Base-by-base conservation (phyloP, 495 filamentous ascomycete genomes). In the Letharia columbiana region DNA sequence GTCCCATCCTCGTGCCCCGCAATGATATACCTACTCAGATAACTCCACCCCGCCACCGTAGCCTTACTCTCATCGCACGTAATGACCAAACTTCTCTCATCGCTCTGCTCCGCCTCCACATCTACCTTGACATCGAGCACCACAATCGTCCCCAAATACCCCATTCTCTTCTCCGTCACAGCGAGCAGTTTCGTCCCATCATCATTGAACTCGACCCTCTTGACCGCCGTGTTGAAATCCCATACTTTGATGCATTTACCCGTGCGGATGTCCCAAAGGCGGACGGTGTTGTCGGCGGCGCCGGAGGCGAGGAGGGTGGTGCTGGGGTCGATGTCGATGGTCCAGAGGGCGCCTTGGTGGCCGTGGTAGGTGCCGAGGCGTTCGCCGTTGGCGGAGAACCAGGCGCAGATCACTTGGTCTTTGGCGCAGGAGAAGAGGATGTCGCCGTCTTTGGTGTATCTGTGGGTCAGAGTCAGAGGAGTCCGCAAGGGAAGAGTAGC, bases 321-420 rank as follows among this genome's bases (percentile, higher is more conserved):
- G 72, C 91, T 94, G 68, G 94, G 92, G 82, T 96, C 91, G 69
- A 98, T 89, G 73, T 98, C 95, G 75, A 99, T 90, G 64, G 92
- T 96, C 94, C 94, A 99, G 77, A 99, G 87, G 67, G 94, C 95
- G 77, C 94, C 94, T 74, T 93, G 88, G 82, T 99, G 94, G 73
- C 94, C 94, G 73, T 89, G 85, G 79, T 99, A 99, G 68, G 93
- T 95, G 74, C 93, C 93, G 63, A 98, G 83, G 68, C 92, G 87
- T 82, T 96, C 92, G 79, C 92, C 92, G 78, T 96, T 96, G 77
- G 89, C 90, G 58, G 91, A 85, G 80, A 85, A 96, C 92, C 93
- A 97, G 68, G 84, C 91, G 81, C 92, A 96, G 71, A 96, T 90
- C 68, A 93, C 84, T 76, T 98, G 94, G 81, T 99, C 94, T 80